A percentile compares a stretch with the other conserved stretches of the same genome.
Evolutionary conservation across 1,284 basidiomycete genomes (phyloP).

Genomic region (Leucoagaricus sp.): DNA sequence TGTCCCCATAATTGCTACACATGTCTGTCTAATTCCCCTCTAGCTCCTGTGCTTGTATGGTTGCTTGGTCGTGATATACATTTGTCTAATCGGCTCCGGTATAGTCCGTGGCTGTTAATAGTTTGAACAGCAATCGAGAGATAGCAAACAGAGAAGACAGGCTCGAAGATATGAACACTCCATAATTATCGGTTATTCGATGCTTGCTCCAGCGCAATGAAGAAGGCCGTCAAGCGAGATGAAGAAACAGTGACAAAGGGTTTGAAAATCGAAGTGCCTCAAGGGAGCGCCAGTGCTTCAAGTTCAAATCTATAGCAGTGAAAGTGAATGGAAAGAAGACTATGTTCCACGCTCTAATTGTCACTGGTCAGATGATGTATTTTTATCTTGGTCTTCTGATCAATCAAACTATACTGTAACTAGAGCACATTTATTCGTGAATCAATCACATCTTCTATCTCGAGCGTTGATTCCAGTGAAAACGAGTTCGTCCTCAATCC

Average conservation of each 20-base stretch:
- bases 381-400: slow-evolving; percentile 5
- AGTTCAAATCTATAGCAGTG: neutral
- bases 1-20: neutral
- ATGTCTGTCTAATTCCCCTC: neutral
- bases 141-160: neutral
- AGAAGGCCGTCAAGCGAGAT: slow-evolving; percentile 3
- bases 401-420: slow-evolving; percentile 7
- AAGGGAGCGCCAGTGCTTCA: neutral
- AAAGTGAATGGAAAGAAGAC: neutral
- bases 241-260: neutral
- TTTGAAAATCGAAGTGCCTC: neutral
- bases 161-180: neutral
- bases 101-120: neutral
- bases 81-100: neutral
- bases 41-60: neutral
- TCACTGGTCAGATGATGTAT: slow-evolving; percentile 4
- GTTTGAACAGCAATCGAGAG: neutral
- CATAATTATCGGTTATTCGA: neutral
- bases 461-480: neutral
- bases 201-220: too few relatives aligned
- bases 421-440: neutral
- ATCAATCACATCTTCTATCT: neutral
- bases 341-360: neutral
- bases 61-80: slow-evolving; percentile 1
- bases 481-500: neutral